Percentiles rank a stretch among this genome's conserved stretches.
These are phyloP conservation scores for Bretschneidera sinensis DNA, from an alignment of 345 rosid species.

Conservation along the genomic window DNA sequence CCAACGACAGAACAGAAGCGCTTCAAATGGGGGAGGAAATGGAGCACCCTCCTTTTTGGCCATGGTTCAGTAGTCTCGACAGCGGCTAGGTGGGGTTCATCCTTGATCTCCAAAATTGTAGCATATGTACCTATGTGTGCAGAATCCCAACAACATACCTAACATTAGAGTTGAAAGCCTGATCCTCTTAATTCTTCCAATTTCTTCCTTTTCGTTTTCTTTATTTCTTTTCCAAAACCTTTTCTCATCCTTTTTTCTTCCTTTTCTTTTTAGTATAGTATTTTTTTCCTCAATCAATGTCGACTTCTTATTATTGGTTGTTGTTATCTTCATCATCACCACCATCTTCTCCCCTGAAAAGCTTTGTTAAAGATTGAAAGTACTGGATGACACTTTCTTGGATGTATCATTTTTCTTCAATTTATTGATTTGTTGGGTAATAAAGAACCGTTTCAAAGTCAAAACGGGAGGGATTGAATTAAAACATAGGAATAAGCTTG, in stretches of 20 bases:
- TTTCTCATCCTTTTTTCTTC: background rate
- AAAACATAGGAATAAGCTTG: conserved; percentile 24
- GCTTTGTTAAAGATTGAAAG: conserved; percentile 9
- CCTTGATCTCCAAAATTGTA: conserved; percentile 5
- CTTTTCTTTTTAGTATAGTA: too few species aligned
- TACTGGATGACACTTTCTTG: conserved; percentile 4
- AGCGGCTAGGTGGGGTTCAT: background rate
- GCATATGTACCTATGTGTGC: conserved; percentile 40
- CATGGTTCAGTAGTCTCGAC: conserved; percentile 52
- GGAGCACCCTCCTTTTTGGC: conserved; percentile 53
- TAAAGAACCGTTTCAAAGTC: conserved; percentile 31
- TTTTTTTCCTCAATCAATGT: too few species aligned
- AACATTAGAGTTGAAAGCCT: conserved; percentile 1
- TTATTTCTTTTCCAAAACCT: too few species aligned
- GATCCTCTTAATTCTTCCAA: conserved; percentile 15
- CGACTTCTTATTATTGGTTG: too few species aligned
- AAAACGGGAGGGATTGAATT: conserved; percentile 22
- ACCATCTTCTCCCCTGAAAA: background rate
- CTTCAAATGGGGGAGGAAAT: conserved; percentile 50
- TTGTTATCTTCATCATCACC: background rate
- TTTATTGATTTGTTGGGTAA: conserved; percentile 47
- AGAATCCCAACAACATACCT: conserved; percentile 32
- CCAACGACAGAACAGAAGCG: conserved; percentile 35
- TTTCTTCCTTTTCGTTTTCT: conserved; percentile 16
- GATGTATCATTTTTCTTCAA: conserved; percentile 1